phyloP scores from a whole-genome alignment of 2,329 filamentous ascomycete genomes.

The Calcarisporium arbuscula region DNA sequence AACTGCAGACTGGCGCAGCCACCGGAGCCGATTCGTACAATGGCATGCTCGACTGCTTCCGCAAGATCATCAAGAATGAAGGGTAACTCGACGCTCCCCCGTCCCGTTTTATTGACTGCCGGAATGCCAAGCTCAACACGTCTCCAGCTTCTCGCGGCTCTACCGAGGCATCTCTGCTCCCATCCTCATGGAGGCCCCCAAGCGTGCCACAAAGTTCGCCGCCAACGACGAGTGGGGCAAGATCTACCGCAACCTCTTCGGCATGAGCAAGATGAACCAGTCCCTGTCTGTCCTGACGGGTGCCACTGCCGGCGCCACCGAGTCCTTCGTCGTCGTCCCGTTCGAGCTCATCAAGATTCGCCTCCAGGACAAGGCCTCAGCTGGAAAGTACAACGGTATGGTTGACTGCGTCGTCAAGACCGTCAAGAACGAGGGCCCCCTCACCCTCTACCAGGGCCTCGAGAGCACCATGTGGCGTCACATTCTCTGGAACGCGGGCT shows the following conservation, averaged over 20 bases:
- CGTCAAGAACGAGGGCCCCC: conserved; percentile 70
- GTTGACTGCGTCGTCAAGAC: conserved; percentile 77
- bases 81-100: conserved; percentile 57
- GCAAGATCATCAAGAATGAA: conserved; percentile 93
- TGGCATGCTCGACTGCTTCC: conserved; percentile 97
- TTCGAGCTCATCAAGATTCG: conserved; percentile 99
- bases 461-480: conserved; percentile 97
- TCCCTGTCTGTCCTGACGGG: conserved; percentile 87
- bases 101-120: conserved; percentile 2
- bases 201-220: conserved; percentile 96
- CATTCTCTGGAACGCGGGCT: conserved; percentile 82
- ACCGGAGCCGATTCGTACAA: conserved; percentile 80
- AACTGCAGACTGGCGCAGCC: conserved; percentile 73
- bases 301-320: conserved; percentile 89
- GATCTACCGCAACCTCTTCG: conserved; percentile 85
- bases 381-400: conserved; percentile 80
- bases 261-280: conserved; percentile 82
- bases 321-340: conserved; percentile 93
- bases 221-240: conserved; percentile 98
- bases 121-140: not conserved
- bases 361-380: conserved; percentile 89
- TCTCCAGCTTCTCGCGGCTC: conserved; percentile 68
- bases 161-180: conserved; percentile 95
- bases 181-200: conserved; percentile 92
- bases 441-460: conserved; percentile 93